Conservation (phyloP, 257 asterid species). For the Penstemon barbatus region DNA sequence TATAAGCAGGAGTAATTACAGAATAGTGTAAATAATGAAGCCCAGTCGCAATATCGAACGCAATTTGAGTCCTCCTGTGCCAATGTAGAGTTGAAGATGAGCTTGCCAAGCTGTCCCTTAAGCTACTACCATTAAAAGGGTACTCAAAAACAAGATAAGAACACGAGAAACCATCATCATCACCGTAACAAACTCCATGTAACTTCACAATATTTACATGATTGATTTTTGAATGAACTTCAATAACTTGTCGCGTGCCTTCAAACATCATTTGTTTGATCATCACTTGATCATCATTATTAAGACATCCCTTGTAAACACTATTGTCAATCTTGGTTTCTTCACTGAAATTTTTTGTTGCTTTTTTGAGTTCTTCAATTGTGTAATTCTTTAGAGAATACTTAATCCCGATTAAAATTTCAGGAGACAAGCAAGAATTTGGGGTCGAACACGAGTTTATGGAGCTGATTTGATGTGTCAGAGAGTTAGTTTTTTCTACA, state of each 20-base stretch:
- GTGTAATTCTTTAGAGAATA: conserved; percentile 52
- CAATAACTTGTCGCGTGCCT: conserved; percentile 44
- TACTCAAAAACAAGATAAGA: conserved; percentile 64
- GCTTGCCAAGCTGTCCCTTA: conserved; percentile 49
- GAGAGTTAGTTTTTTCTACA: conserved; percentile 15
- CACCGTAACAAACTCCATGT: conserved; percentile 61
- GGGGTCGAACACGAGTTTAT: conserved; percentile 56
- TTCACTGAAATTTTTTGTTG: conserved; percentile 41
- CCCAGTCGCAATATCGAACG: conserved; percentile 67
- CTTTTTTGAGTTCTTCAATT: conserved; percentile 49
- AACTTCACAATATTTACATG: conserved; percentile 71
- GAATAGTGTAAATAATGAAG: conserved; percentile 69
- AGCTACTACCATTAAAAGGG: conserved; percentile 52
- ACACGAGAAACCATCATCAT: conserved; percentile 32
- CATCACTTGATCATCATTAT: conserved; percentile 39
- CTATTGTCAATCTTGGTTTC: conserved; percentile 32
- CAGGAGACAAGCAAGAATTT: conserved; percentile 68
- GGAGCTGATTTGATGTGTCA: conserved; percentile 29
- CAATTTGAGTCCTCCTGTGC: conserved; percentile 61
- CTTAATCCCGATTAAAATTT: conserved; percentile 57
- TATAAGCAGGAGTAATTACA: conserved; percentile 45
- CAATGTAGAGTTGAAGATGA: conserved; percentile 42
- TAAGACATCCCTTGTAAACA: conserved; percentile 51
- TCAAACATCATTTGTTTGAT: conserved; percentile 50
- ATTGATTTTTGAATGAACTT: conserved; percentile 66